Evolutionary conservation across 768 basidiomycete genomes (phyloP), one percentile per base, ranked within the genome.

Genomic region (Favolaschia claudopus): DNA sequence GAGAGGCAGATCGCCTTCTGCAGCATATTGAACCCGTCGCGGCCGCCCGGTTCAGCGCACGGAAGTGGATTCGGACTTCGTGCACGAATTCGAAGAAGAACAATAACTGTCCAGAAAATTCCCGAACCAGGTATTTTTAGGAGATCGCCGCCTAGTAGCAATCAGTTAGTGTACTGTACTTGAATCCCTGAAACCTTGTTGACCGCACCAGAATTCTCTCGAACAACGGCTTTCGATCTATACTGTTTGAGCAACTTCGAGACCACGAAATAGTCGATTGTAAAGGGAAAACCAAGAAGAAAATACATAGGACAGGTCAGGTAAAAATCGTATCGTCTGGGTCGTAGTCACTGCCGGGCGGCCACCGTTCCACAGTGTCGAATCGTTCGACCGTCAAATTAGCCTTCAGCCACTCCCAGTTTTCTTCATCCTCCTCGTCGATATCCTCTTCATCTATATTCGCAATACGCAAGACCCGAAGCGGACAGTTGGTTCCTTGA

Each of bases 291-390:
- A n/a, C n/a, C n/a, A n/a, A n/a, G n/a, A n/a, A n/a, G n/a, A n/a
- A n/a, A n/a, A n/a, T n/a, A n/a, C n/a, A n/a, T n/a, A n/a, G n/a
- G n/a, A 28, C n/a, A n/a, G 20, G 28, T 42, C 49, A 60, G 13
- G 47, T 44, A 38, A 64, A 64, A 17, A 47, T 22, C 5, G 24
- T 38, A 31, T 64, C 63, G n/a, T 60, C 63, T 5, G 58, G 58
- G 39, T 64, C 63, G 55, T 57, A 56, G 14, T 60, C 63, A 20
- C 46, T 53, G 19, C 63, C 63, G 28, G 63, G 63, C 9, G 63
- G 63, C 63, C 63, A 64, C 20, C 50, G 50, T 9, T 49, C 58
- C 9, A 45, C 5, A 13, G 28, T 12, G 12, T 14, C 5, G n/a
- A 60, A 53, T 8, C 15, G 43, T 15, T 60, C 63, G 8, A 64